Evolutionary conservation across 345 rosid genomes (phyloP).

Genomic region (Aquilaria sinensis): DNA sequence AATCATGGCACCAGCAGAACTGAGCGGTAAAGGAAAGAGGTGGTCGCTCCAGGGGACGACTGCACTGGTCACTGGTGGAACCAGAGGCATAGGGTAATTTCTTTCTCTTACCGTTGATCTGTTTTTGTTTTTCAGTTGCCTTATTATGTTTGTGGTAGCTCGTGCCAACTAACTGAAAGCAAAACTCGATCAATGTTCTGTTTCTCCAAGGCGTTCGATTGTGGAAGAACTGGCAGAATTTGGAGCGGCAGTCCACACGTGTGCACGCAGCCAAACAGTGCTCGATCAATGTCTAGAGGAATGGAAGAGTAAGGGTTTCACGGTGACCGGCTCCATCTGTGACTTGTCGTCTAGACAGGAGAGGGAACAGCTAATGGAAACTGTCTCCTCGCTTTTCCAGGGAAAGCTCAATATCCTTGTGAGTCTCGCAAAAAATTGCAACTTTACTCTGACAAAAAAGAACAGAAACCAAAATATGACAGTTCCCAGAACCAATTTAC

Average conservation of each 20-base stretch:
- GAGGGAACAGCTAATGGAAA: constrained; percentile 36
- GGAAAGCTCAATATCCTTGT: constrained; percentile 58
- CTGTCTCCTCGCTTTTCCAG: constrained; percentile 33
- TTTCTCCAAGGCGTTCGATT: constrained; percentile 35
- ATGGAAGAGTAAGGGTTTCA: constrained; percentile 43
- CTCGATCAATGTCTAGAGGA: constrained; percentile 38
- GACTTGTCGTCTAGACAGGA: constrained; percentile 23
- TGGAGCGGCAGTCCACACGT: constrained; percentile 71
- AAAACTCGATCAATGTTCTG: too few relatives aligned
- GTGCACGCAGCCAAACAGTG: constrained; percentile 50
- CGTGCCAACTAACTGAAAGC: neutral
- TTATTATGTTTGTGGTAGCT: neutral
- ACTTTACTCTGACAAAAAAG: too few relatives aligned
- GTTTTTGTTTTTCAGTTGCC: neutral
- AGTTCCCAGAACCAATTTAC: neutral
- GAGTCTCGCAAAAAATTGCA: constrained; percentile 2
- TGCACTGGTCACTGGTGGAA: constrained; percentile 43
- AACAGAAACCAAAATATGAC: too few relatives aligned
- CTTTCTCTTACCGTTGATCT: neutral
- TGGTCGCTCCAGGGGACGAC: constrained; percentile 45
- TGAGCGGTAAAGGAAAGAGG: constrained; percentile 17
- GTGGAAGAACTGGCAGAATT: constrained; percentile 64
- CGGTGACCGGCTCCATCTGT: constrained; percentile 45
- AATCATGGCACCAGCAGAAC: too few relatives aligned
- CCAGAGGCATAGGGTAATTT: constrained; percentile 28